These are phyloP conservation scores for Hawksworthiomyces lignivorus DNA, from an alignment of 2,329 filamentous ascomycete species.

Conservation along the genomic window DNA sequence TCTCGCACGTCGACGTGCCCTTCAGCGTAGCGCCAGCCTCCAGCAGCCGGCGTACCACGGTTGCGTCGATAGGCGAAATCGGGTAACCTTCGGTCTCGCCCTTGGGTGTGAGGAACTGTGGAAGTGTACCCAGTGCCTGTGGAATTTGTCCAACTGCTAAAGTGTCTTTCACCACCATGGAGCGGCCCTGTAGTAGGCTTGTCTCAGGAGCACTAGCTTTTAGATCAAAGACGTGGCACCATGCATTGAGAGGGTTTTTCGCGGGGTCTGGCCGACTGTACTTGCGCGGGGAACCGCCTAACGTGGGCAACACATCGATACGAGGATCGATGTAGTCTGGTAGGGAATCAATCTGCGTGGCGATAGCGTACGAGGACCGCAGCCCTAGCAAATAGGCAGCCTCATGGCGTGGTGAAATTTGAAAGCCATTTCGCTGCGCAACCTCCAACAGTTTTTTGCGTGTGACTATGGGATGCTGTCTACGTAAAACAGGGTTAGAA, in stretches of 20 bases:
- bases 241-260: conserved; percentile 24
- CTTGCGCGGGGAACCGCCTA: conserved; percentile 7
- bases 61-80: conserved; percentile 37
- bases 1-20: conserved; percentile 69
- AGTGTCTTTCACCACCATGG: conserved; percentile 68
- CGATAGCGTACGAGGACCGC: too few relatives aligned
- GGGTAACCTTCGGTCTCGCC: conserved; percentile 17
- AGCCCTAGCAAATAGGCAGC: too few relatives aligned
- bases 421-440: too few relatives aligned
- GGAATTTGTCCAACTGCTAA: conserved; percentile 61
- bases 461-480: too few relatives aligned
- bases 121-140: conserved; percentile 45
- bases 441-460: too few relatives aligned
- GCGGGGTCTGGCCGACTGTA: conserved; percentile 15
- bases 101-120: conserved; percentile 18
- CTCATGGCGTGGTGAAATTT: too few relatives aligned
- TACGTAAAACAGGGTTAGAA: too few relatives aligned
- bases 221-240: conserved; percentile 24
- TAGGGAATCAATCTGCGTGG: too few relatives aligned
- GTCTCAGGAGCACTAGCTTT: neutral
- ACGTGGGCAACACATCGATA: too few relatives aligned
- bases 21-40: conserved; percentile 63
- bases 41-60: conserved; percentile 22
- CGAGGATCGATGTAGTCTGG: too few relatives aligned
- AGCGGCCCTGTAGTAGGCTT: conserved; percentile 61